Evolutionary conservation across 495 filamentous ascomycete genomes (phyloP).

Genomic region (Neurospora sp.): DNA sequence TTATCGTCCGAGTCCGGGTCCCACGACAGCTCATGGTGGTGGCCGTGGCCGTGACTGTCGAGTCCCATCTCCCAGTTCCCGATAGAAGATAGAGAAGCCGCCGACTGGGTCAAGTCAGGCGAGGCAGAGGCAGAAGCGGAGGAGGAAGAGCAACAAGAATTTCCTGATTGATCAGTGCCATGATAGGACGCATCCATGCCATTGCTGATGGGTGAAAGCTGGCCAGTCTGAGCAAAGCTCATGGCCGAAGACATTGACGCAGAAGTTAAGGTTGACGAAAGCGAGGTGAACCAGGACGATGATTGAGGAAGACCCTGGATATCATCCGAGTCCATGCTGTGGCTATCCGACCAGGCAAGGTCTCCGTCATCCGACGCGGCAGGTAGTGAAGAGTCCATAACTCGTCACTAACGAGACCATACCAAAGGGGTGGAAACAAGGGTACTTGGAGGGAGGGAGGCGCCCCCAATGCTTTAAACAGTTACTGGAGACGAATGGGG

Average conservation of each 20-base stretch:
- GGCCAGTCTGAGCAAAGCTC: constrained; percentile 28
- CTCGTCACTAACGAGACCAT: constrained; percentile 33
- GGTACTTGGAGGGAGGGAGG: constrained; percentile 3
- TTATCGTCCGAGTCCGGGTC: constrained; percentile 26
- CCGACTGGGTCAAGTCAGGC: constrained; percentile 20
- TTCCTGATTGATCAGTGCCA: constrained; percentile 12
- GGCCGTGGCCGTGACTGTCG: constrained; percentile 4
- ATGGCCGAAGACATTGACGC: constrained; percentile 12
- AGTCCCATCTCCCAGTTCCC: constrained; percentile 24
- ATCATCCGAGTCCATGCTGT: constrained; percentile 35
- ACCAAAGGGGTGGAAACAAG: constrained; percentile 14
- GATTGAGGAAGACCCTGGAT: constrained; percentile 24
- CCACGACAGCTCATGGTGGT: constrained; percentile 27
- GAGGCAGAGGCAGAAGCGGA: constrained; percentile 23
- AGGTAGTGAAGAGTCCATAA: constrained; percentile 34
- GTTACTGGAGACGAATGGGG: background rate
- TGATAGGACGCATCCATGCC: constrained; percentile 29
- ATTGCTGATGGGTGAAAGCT: constrained; percentile 42
- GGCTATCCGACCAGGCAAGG: constrained; percentile 32
- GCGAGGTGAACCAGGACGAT: constrained; percentile 28
- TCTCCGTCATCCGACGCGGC: constrained; percentile 32
- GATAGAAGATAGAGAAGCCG: constrained; percentile 20
- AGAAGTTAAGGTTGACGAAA: constrained; percentile 15
- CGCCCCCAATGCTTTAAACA: constrained; percentile 8
- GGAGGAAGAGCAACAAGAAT: constrained; percentile 14